Conservation (phyloP, 129 eudicot species). For the Erigeron canadensis region DNA sequence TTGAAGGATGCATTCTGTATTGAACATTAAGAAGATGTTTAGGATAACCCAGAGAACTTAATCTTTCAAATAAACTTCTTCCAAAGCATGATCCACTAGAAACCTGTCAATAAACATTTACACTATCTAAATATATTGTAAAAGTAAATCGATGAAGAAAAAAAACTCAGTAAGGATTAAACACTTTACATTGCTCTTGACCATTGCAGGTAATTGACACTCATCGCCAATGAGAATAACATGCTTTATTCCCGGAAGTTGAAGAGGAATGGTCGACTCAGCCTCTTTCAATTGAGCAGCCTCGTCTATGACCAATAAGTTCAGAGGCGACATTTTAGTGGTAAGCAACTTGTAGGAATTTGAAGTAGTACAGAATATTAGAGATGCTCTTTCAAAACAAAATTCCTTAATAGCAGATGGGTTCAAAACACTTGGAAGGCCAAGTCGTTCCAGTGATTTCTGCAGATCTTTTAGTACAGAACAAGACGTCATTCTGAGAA, state of each 20-base stretch:
- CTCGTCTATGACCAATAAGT: conserved; percentile 48
- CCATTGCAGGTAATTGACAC: conserved; percentile 54
- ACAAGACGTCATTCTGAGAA: conserved; percentile 26
- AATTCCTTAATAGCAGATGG: conserved; percentile 30
- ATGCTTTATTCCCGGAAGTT: conserved; percentile 44
- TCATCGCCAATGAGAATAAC: conserved; percentile 59
- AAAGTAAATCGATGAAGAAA: not conserved
- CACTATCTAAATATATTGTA: not conserved
- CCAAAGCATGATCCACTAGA: conserved; percentile 23
- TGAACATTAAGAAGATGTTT: conserved; percentile 33
- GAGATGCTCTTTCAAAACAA: conserved; percentile 54
- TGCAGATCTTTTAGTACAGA: conserved; percentile 42
- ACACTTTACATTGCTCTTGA: conserved; percentile 42
- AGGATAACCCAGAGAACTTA: conserved; percentile 11
- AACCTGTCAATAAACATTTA: conserved; percentile 17
- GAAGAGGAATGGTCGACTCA: conserved; percentile 53
- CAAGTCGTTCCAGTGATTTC: conserved; percentile 35
- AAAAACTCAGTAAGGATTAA: not conserved
- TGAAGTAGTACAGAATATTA: conserved; percentile 66
- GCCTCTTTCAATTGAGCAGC: conserved; percentile 57
- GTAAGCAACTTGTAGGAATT: conserved; percentile 48
- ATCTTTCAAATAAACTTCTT: conserved; percentile 34
- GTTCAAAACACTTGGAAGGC: conserved; percentile 37
- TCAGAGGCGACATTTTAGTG: conserved; percentile 30
- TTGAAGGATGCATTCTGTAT: conserved; percentile 41